Evolutionary conservation across 1,284 basidiomycete species (phyloP).

Genomic region (Pyrrhoderma noxium): DNA sequence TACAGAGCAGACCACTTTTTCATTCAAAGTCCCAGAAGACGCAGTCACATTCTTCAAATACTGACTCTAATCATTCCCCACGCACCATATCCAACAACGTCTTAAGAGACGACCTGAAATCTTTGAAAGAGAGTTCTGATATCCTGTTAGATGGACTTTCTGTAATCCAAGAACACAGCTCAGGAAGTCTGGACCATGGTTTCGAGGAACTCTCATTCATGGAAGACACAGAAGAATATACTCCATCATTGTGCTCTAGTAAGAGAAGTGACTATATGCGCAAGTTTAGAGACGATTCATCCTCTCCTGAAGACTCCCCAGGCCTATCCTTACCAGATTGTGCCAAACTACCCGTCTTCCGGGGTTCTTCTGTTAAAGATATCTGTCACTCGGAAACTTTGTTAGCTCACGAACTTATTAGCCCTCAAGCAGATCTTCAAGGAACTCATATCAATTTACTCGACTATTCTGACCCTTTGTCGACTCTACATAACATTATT

Average conservation of each 20-base stretch:
- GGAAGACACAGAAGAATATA: background rate
- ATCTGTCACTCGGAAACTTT: too few relatives aligned
- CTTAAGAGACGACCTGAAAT: too few relatives aligned
- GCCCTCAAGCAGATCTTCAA: too few relatives aligned
- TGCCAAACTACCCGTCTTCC: background rate
- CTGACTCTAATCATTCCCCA: background rate
- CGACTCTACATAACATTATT: background rate
- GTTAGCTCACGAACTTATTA: too few relatives aligned
- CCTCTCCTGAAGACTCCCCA: background rate
- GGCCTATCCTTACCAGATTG: background rate
- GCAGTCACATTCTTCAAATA: too few relatives aligned
- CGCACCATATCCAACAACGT: too few relatives aligned
- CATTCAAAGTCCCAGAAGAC: too few relatives aligned
- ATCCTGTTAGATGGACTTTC: slow-evolving; percentile 6
- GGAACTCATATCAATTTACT: too few relatives aligned
- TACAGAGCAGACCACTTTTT: too few relatives aligned
- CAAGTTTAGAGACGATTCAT: background rate
- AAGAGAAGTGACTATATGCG: background rate
- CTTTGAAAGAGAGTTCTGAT: too few relatives aligned
- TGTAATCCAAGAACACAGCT: slow-evolving; percentile 3
- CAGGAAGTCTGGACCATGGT: slow-evolving; percentile 7
- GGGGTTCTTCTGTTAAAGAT: too few relatives aligned
- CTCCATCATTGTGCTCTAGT: background rate
- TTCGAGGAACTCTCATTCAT: slow-evolving; percentile 13
- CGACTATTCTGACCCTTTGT: background rate